These are phyloP conservation scores for Plenodomus tracheiphilus DNA, from an alignment of 2,329 filamentous ascomycete genomes.

Conservation along the genomic window DNA sequence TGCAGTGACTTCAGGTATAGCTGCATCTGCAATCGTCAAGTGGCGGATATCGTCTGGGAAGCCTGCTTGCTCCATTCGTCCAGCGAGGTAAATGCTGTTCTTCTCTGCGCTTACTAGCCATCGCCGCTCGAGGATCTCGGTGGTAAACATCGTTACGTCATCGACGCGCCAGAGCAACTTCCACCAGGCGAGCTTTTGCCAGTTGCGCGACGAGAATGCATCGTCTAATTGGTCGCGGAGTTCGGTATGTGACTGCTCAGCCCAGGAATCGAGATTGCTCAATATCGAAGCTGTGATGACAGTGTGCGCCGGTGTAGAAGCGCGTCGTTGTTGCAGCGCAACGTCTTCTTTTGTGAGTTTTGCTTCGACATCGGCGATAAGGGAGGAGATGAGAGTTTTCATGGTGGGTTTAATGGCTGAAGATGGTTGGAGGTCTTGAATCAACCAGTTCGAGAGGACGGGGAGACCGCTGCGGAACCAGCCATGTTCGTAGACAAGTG, in stretches of 20 bases:
- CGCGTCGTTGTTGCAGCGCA: constrained; percentile 38
- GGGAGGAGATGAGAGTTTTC: constrained; percentile 66
- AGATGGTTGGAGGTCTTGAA: constrained; percentile 36
- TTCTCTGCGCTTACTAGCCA: constrained; percentile 81
- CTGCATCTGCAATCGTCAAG: background rate
- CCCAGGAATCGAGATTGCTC: constrained; percentile 68
- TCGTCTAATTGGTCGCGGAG: constrained; percentile 77
- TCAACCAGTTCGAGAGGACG: constrained; percentile 66
- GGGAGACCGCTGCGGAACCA: constrained; percentile 76
- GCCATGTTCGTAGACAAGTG: constrained; percentile 70
- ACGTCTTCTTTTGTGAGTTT: constrained; percentile 58
- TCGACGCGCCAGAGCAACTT: constrained; percentile 95
- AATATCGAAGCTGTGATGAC: constrained; percentile 57
- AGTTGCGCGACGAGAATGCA: constrained; percentile 74
- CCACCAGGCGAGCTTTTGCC: constrained; percentile 88
- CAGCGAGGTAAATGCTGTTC: constrained; percentile 79
- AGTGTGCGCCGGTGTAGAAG: constrained; percentile 46
- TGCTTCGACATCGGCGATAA: constrained; percentile 61
- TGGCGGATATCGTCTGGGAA: constrained; percentile 41
- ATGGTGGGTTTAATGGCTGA: constrained; percentile 66
- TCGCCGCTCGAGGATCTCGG: constrained; percentile 73
- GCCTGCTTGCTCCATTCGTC: constrained; percentile 70
- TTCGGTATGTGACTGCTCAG: constrained; percentile 79
- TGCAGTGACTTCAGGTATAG: constrained; percentile 18
- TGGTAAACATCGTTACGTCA: constrained; percentile 81